Evolutionary conservation across 768 basidiomycete genomes (phyloP).

Genomic region (Phallus indusiatus): DNA sequence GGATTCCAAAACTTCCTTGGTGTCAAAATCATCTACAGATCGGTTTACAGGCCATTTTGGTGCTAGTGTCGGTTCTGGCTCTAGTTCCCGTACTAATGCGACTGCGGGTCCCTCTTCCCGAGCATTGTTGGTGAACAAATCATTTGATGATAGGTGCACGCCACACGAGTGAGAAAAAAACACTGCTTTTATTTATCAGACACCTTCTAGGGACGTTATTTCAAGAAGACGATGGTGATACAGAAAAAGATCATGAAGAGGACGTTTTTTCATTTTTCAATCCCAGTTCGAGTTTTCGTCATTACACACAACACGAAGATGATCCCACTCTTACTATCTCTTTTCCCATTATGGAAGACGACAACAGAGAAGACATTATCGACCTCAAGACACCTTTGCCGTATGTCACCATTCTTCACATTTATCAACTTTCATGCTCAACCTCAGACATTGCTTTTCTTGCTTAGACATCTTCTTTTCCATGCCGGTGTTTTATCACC

Average conservation of each 20-base stretch:
- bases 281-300: neutral
- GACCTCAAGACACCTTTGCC: neutral
- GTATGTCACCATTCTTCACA: neutral
- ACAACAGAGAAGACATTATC: neutral
- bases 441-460: neutral
- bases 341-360: neutral
- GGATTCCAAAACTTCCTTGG: neutral
- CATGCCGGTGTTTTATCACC: slow-evolving; percentile 59
- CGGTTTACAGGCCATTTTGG: neutral
- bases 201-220: neutral
- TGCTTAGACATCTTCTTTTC: slow-evolving; percentile 50
- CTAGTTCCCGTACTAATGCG: neutral
- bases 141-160: neutral
- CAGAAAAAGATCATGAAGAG: neutral
- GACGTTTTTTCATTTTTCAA: neutral
- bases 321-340: neutral
- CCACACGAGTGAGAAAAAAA: too few relatives aligned
- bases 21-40: neutral
- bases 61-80: neutral
- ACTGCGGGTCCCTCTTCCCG: neutral
- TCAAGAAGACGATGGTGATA: neutral
- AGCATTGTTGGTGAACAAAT: neutral
- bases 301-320: neutral
- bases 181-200: neutral
- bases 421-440: neutral